Evolutionary conservation across 768 basidiomycete genomes (phyloP).

Genomic region (Russula sp.): DNA sequence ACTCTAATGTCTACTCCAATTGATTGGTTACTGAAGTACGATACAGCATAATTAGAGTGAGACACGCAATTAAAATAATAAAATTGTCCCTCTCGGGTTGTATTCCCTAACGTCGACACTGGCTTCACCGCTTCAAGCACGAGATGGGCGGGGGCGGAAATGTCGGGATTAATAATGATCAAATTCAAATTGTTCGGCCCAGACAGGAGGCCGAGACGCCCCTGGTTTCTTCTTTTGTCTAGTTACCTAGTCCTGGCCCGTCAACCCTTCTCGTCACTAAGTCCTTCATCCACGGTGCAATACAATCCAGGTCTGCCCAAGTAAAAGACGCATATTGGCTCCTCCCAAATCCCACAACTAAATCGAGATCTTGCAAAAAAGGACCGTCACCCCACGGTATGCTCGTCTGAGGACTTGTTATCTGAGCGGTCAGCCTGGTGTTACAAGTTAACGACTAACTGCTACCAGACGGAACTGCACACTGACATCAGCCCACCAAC

Average conservation of each 20-base stretch:
- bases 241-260: constrained; percentile 66
- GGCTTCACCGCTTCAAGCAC: not conserved
- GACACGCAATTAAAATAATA: constrained; percentile 8
- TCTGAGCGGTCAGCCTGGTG: constrained; percentile 56
- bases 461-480: not conserved
- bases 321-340: constrained; percentile 65
- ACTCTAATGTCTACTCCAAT: not conserved
- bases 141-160: not conserved
- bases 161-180: not conserved
- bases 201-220: not conserved
- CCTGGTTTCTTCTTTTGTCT: constrained; percentile 16
- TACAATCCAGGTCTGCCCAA: constrained; percentile 60
- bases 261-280: constrained; percentile 57
- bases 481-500: constrained; percentile 64
- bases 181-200: not conserved
- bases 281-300: constrained; percentile 77
- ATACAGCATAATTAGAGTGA: constrained; percentile 13
- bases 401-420: constrained; percentile 41
- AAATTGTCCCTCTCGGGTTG: not conserved
- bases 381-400: constrained; percentile 33
- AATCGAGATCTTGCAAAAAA: constrained; percentile 43
- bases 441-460: not conserved
- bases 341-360: constrained; percentile 43
- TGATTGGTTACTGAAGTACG: not conserved
- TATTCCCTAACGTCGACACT: not conserved